Conservation (phyloP, 352 stramenopile genomes). For the Pythium phragmiticola region DNA sequence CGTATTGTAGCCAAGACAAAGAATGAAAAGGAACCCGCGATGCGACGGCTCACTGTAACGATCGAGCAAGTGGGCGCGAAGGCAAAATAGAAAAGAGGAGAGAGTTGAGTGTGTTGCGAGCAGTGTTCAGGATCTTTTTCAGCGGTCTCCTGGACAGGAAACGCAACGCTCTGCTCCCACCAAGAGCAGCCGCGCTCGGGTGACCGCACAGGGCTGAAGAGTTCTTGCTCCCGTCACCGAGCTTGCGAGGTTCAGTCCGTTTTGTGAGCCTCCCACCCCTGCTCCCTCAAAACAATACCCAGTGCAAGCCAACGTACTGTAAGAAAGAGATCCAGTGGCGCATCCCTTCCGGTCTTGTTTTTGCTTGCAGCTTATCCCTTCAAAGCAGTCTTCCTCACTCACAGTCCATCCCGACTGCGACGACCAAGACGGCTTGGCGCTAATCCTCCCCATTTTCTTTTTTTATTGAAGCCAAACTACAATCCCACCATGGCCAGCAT, state of each 20-base stretch:
- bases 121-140: conserved; percentile 12
- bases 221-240: not conserved
- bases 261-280: not conserved
- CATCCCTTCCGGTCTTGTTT: not conserved
- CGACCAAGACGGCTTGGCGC: not conserved
- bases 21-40: not conserved
- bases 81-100: conserved; percentile 1
- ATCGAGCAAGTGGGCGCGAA: not conserved
- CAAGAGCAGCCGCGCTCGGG: not conserved
- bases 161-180: not conserved
- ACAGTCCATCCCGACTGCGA: not conserved
- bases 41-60: conserved; percentile 6
- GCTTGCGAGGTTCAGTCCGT: not conserved
- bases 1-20: not conserved
- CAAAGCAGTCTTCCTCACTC: not conserved
- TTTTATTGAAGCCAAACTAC: too few species aligned
- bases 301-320: not conserved
- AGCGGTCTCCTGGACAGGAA: conserved; percentile 4
- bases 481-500: conserved; percentile 19
- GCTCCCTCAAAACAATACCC: not conserved
- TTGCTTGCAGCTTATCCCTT: not conserved
- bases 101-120: not conserved
- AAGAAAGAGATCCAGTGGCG: not conserved
- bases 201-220: not conserved
- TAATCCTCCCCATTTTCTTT: too few species aligned